Conservation (phyloP, 768 basidiomycete species). For the Collybia sp. region DNA sequence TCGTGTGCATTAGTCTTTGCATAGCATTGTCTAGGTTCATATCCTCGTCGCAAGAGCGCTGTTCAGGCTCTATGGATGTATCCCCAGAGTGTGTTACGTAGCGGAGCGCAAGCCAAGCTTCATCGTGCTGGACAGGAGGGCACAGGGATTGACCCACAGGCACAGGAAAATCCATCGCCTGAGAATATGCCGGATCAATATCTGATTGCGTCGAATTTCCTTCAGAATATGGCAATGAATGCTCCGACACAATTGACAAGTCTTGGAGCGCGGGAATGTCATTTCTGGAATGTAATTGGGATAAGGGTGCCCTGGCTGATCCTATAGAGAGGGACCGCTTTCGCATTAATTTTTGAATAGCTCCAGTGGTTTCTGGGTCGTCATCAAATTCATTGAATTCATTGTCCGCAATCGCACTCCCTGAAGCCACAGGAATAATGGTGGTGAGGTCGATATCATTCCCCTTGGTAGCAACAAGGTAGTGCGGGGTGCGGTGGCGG, state of each 20-base stretch:
- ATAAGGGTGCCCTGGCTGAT: conserved; percentile 24
- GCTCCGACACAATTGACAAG: conserved; percentile 17
- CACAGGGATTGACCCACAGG: conserved; percentile 57
- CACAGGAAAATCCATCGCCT: conserved; percentile 71
- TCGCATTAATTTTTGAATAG: conserved; percentile 44
- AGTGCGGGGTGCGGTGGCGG: conserved; percentile 50
- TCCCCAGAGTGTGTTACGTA: conserved; percentile 69
- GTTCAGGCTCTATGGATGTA: conserved; percentile 44
- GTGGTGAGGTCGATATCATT: conserved; percentile 68
- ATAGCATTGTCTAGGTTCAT: conserved; percentile 58
- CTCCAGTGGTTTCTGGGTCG: conserved; percentile 73
- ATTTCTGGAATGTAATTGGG: conserved; percentile 21
- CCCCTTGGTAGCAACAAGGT: conserved; percentile 48
- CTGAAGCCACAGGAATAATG: conserved; percentile 38
- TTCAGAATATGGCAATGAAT: conserved; percentile 24
- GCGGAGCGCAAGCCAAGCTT: conserved; percentile 67
- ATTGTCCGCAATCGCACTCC: conserved; percentile 52
- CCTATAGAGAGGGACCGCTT: conserved; percentile 51
- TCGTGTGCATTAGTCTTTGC: conserved; percentile 45
- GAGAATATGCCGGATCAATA: conserved; percentile 37
- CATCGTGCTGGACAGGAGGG: conserved; percentile 44
- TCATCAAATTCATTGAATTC: conserved; percentile 43
- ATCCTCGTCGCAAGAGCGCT: conserved; percentile 46
- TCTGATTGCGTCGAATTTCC: conserved; percentile 26
- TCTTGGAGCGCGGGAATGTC: conserved; percentile 19